Evolutionary conservation across 2,329 filamentous ascomycete species (phyloP), one percentile per base, ranked within the genome.

Genomic region (Tolypocladium inflatum): DNA sequence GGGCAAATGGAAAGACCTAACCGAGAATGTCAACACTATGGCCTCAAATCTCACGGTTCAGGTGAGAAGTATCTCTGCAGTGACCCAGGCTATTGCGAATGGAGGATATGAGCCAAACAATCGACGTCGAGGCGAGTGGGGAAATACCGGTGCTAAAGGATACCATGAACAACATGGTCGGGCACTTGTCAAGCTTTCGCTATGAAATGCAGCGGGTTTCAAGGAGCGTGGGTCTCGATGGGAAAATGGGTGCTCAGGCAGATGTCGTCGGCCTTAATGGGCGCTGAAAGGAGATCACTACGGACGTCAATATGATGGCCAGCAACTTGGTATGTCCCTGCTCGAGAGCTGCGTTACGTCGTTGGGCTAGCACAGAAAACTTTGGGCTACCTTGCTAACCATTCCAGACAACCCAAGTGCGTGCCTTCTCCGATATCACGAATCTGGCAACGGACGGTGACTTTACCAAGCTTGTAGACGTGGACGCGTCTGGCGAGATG

Each of bases 111-210:
- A 95, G 89, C 73, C 89, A 92, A 73, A 94, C 94, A 76, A 96
- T 97, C 67, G 89, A 96, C 63, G 93, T 97, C 9, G 89, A 96
- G 67, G 93, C 93, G 56, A 91, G 93, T 73, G 93, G 93, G 74
- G 93, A 97, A 73, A 96, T 97, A 63, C 83, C 94, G 63, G 87
- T 96, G 3, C 78, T 97, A 56, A 97, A 97, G 71, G 91, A 95
- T 68, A 97, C 93, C 48, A 96, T 97, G 77, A 97, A 97, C 72
- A 93, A 97, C 85, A 97, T 97, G 93, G 93, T 97, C 64, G 92
- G 92, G 70, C 86, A 93, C 62, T 78, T 99, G 55, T 95, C 94
- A 59, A 93, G 93, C 63, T 97, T 97, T 83, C 96, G 92, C 57
- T 91, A 95, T 64, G 92, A 96, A 70, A 89, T 99, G 63, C 94